phyloP scores from a whole-genome alignment of 352 stramenopile genomes.

The Globisporangium camurandrum region DNA sequence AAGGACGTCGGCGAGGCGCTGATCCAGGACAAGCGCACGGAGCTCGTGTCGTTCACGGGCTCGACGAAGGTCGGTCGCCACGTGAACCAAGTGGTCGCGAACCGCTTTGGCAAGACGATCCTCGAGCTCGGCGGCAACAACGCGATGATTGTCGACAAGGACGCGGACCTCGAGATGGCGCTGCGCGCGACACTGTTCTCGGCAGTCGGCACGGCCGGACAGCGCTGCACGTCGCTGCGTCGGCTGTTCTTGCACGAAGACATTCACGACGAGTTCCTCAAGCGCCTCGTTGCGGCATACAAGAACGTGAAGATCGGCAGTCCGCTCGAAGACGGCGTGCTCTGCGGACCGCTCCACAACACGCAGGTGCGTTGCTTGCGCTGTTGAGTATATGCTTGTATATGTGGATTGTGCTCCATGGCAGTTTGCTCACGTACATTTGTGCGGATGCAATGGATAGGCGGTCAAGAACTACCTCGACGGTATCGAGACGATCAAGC shows the following conservation, averaged over 20 bases:
- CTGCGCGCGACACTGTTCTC: constrained; percentile 87
- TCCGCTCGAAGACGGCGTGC: constrained; percentile 74
- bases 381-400: not conserved
- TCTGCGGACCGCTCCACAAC: constrained; percentile 78
- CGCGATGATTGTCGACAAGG: constrained; percentile 90
- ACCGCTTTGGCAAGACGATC: constrained; percentile 88
- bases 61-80: constrained; percentile 84
- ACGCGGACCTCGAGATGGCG: constrained; percentile 88
- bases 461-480: constrained; percentile 84
- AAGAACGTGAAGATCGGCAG: constrained; percentile 85
- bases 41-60: constrained; percentile 89
- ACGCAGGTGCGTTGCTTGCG: constrained; percentile 18
- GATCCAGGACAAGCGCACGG: constrained; percentile 79
- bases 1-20: constrained; percentile 82
- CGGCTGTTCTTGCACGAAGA: constrained; percentile 88
- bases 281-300: constrained; percentile 80
- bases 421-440: not conserved
- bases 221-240: constrained; percentile 90
- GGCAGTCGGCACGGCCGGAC: constrained; percentile 87
- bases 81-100: constrained; percentile 83
- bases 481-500: constrained; percentile 79
- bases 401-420: not conserved
- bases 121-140: constrained; percentile 92
- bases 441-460: constrained; percentile 8
- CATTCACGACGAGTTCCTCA: constrained; percentile 87